Evolutionary conservation across 164 flowering plant species (phyloP), one percentile per base, ranked within the genome.

Genomic region (Vitis rupestris): DNA sequence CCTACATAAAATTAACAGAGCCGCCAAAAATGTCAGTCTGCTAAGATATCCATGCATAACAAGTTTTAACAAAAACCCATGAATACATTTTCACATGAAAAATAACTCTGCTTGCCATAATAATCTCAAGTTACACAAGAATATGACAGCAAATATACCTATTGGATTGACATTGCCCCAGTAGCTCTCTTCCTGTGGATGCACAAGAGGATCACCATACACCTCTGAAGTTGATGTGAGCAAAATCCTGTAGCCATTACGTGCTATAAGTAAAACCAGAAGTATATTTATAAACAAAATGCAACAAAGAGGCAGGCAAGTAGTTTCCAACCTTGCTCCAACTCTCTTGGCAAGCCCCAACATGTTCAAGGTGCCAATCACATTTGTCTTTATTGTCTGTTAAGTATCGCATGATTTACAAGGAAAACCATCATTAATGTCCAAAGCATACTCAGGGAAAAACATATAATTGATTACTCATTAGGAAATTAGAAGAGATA

Each of bases 151-250:
- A 27, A 70, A 70, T 66, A 8, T 83, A 91, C 98, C 98, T 60
- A 93, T 93, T 14, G 98, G 98, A 77, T 93, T 93, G 27, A 93
- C 98, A 84, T 93, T 93, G 70, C 98, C 98, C 98, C 98, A 93
- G 55, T 93, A 93, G 70, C 83, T 87, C 70, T 93, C 98, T 16
- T 70, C 77, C 61, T 93, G 98, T 48, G 98, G 98, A 78, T 93
- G 98, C 75, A 85, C 88, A 70, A 93, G 94, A 64, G 98, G 98
- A 78, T 93, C 98, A 23, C 98, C 98, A 81, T 93, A 93, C 50
- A 93, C 98, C 81, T 93, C 98, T n/a, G 97, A 91, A 19, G 98
- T 93, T 63, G 97, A 91, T 13, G 98, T 93, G 48, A 93, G 88
- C 86, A 91, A 82, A 79, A 93, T 93, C 87, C 92, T 86, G 82